These are phyloP conservation scores for Pterocarpus santalinus DNA, from an alignment of 306 rosid species.

Conservation along the genomic window DNA sequence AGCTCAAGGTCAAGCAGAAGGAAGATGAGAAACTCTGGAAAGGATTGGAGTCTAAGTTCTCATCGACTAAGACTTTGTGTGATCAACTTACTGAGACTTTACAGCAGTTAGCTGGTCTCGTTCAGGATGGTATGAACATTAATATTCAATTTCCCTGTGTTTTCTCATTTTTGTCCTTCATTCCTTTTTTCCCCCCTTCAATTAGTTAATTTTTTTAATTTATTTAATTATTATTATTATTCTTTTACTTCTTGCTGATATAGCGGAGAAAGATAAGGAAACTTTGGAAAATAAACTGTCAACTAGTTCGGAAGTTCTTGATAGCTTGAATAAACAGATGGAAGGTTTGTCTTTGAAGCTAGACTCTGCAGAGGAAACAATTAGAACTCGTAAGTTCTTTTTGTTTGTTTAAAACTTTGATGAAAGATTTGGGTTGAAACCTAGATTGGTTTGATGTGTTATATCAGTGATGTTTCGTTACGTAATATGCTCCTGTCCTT, in stretches of 20 bases:
- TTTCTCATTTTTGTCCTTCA: not conserved
- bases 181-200: not conserved
- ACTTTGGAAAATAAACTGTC: constrained; percentile 75
- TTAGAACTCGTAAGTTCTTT: constrained; percentile 67
- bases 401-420: constrained; percentile 5
- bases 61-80: constrained; percentile 83
- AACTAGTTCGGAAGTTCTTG: constrained; percentile 67
- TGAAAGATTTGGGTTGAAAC: constrained; percentile 18
- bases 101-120: constrained; percentile 75
- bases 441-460: constrained; percentile 30
- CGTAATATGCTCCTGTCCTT: constrained; percentile 48
- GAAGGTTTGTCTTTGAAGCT: constrained; percentile 70
- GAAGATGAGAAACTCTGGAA: constrained; percentile 94
- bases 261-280: constrained; percentile 88
- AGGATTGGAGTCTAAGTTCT: constrained; percentile 87
- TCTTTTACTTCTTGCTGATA: constrained; percentile 35
- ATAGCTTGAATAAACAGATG: constrained; percentile 79
- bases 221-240: not conserved
- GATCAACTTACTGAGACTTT: constrained; percentile 88
- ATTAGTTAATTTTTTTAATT: not conserved
- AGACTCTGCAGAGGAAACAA: constrained; percentile 68
- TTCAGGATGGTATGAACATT: constrained; percentile 73
- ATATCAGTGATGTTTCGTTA: constrained; percentile 24
- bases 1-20: constrained; percentile 90
- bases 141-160: constrained; percentile 1